Evolutionary conservation across 2,329 filamentous ascomycete genomes (phyloP).

Genomic region (Lasiodiplodia sp.): DNA sequence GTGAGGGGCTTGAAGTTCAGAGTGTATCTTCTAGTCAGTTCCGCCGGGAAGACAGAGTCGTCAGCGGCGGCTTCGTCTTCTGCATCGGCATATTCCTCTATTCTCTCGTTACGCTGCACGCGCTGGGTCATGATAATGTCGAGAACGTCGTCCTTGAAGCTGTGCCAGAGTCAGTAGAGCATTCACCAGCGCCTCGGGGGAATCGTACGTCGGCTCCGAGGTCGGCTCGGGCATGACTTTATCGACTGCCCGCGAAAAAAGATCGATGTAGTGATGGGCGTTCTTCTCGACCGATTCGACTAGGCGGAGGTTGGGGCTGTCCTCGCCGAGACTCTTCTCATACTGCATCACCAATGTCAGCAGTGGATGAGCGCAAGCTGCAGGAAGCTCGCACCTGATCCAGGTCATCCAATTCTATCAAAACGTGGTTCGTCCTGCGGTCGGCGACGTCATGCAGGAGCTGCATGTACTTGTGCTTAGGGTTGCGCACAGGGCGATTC

Average conservation of each 20-base stretch:
- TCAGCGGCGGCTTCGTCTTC: conserved; percentile 63
- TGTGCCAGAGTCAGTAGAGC: conserved; percentile 44
- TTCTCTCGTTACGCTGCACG: conserved; percentile 81
- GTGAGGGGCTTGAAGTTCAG: conserved; percentile 94
- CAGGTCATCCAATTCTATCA: conserved; percentile 90
- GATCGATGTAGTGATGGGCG: conserved; percentile 93
- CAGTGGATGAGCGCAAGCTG: not conserved
- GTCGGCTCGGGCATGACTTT: conserved; percentile 81
- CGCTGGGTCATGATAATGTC: conserved; percentile 96
- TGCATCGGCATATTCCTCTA: conserved; percentile 56
- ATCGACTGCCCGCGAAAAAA: conserved; percentile 88
- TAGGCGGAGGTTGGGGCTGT: conserved; percentile 70
- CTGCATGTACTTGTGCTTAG: conserved; percentile 86
- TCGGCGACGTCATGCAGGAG: conserved; percentile 88
- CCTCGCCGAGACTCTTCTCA: conserved; percentile 69
- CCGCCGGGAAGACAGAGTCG: conserved; percentile 86
- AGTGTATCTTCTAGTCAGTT: conserved; percentile 91
- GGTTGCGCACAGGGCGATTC: conserved; percentile 50
- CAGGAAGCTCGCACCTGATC: conserved; percentile 63
- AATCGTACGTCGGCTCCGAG: conserved; percentile 74
- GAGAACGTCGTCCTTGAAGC: conserved; percentile 96
- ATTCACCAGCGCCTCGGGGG: not conserved
- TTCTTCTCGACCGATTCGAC: conserved; percentile 88
- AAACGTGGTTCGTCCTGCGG: conserved; percentile 75
- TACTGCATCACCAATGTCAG: conserved; percentile 61